Evolutionary conservation across 1,284 basidiomycete genomes (phyloP), one percentile per base, ranked within the genome.

Genomic region (Golubevia pallescens): DNA sequence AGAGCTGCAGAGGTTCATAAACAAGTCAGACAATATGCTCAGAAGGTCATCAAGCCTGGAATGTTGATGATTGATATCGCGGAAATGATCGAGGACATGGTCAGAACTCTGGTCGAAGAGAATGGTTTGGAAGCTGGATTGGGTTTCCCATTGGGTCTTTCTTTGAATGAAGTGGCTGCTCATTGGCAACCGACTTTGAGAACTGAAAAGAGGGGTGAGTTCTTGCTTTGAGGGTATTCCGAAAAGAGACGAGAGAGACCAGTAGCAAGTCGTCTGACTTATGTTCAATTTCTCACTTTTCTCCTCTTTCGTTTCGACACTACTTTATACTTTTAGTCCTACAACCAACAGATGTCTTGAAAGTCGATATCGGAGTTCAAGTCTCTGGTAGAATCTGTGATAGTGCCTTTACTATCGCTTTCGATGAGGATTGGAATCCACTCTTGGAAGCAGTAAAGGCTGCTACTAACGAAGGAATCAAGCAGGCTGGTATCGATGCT

Each of bases 351-450:
- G 96, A 99, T 81, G 93, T 98, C 21, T 88, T 99, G 79, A 99
- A 99, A 87, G 93, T 99, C 60, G 97, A 99, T 86, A 91, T 99
- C 83, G 96, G 96, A 65, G 94, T 99, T 1, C 97, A 99, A 71
- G 95, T 98, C 56, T 92, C 93, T 78, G 97, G 96, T 16, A 89
- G 94, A 56, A 99, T 99, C 69, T 86, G 92, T 59, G 96, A 99
- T 86, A 97, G 95, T 48, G 96, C 96, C 1, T 99, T 99, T 86
- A 99, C 96, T 1, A 87, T 99, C 80, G 89, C 87, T 74, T 99
- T 92, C 81, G 94, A 96, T 70, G 93, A 91, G 38, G 93, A 92
- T 13, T 98, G 96, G 84, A 91, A 97, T 79, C 92, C 91, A 67
- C 88, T 99, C 16, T 85, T 99, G 10, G 92, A 93, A 77, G 95